Conservation (phyloP, 192 early-diverging fungal species). For the Umbelopsis sp. region DNA sequence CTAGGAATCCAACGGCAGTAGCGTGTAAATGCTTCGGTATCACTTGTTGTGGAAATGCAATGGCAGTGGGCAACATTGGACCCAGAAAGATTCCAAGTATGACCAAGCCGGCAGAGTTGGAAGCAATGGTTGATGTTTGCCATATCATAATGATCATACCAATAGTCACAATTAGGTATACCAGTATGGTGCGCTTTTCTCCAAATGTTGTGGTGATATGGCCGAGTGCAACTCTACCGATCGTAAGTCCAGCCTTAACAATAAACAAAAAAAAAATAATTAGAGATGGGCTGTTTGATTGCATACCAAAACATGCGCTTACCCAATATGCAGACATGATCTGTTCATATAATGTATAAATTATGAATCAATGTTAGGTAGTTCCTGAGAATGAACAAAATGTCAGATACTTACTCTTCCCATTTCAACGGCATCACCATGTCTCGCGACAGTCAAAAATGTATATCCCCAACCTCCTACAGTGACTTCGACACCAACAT, state of each 20-base stretch:
- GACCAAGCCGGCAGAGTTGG: constrained; percentile 20
- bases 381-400: not conserved
- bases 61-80: constrained; percentile 31
- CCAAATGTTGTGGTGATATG: constrained; percentile 29
- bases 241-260: constrained; percentile 15
- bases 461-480: constrained; percentile 37
- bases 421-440: constrained; percentile 26
- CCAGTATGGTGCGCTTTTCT: constrained; percentile 30
- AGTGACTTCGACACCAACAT: constrained; percentile 38
- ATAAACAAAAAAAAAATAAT: no score
- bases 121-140: not conserved
- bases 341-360: not conserved
- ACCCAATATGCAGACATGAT: constrained; percentile 35
- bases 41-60: constrained; percentile 26
- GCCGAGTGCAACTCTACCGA: constrained; percentile 29
- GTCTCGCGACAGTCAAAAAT: constrained; percentile 26
- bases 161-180: constrained; percentile 20
- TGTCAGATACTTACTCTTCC: not conserved
- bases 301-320: no score
- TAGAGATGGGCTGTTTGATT: no score
- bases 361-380: not conserved
- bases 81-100: constrained; percentile 25
- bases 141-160: constrained; percentile 14
- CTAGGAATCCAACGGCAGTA: constrained; percentile 34
- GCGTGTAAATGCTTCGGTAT: constrained; percentile 27